Evolutionary conservation across 441 rosid genomes (phyloP), one percentile per base, ranked within the genome.

Genomic region (Euphorbia corollata): DNA sequence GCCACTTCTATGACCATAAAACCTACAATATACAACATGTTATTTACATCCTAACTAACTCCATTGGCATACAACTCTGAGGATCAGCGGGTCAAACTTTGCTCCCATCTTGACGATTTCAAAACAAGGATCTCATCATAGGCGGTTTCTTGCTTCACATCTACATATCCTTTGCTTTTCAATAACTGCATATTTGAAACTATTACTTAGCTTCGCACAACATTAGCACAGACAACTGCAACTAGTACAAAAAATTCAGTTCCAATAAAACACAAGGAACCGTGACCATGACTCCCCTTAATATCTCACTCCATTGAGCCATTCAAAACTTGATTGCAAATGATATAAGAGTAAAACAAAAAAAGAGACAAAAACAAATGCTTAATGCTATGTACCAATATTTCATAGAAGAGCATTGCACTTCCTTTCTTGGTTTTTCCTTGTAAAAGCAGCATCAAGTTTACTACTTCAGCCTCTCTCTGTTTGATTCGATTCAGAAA

Each of bases 361-460:
- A 36, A 55, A 18, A 34, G 0, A 8, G 8, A 8, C 32, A 27
- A 27, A 27, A 27, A n/a, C 12, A 3, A 50, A 64, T 50, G 45
- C 11, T 15, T 27, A 34, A 32, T 2, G 13, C 27, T 57, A 13
- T 12, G 16, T 85, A 91, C 97, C 90, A 89, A 74, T 73, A 87
- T 85, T 77, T 94, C 97, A 66, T 88, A 89, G 81, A 94, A 91
- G 75, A 91, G 74, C 78, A 84, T 80, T 55, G 89, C 94, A 64
- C 83, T 82, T 76, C 80, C 84, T 76, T 80, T 84, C 78, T 72
- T 75, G 51, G 83, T 85, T 80, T 78, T 86, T 72, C 91, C 85
- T 62, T 68, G 65, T 71, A 84, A 73, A 36, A 88, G 74, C 36
- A 61, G 77, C 67, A 74, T 73, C 74, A 94, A 75, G 56, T 81